These are phyloP conservation scores for Ascochyta fabae DNA, from an alignment of 2,329 filamentous ascomycete genomes.

Conservation along the genomic window DNA sequence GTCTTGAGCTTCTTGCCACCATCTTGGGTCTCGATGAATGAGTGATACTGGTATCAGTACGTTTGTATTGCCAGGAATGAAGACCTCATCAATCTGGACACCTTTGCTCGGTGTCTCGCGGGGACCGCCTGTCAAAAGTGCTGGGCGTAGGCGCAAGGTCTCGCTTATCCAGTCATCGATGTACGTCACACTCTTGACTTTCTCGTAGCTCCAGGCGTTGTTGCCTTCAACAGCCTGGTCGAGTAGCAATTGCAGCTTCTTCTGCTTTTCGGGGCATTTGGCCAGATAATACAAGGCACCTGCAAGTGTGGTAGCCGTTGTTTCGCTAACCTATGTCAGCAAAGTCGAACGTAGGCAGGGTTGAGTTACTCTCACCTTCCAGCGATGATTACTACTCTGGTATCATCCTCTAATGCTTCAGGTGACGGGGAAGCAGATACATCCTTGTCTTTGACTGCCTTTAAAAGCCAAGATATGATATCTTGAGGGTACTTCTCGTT, in stretches of 20 bases:
- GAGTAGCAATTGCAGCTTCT: conserved; percentile 39
- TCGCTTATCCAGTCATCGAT: conserved; percentile 42
- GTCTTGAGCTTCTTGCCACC: conserved; percentile 16
- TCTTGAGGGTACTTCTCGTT: conserved; percentile 41
- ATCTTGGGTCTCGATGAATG: conserved; percentile 36
- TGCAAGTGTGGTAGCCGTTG: conserved; percentile 40
- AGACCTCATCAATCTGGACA: conserved; percentile 29
- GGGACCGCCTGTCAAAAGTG: conserved; percentile 41
- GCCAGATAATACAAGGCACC: conserved; percentile 38
- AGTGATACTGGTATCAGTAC: conserved; percentile 16
- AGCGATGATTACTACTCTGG: conserved; percentile 44
- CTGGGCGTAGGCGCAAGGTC: conserved; percentile 48
- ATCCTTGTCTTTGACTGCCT: conserved; percentile 48
- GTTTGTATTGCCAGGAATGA: conserved; percentile 23
- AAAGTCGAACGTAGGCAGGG: background rate
- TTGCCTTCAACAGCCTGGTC: conserved; percentile 30
- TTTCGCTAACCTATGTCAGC: conserved; percentile 37
- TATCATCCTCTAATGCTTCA: conserved; percentile 43
- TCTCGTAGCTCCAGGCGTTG: conserved; percentile 39
- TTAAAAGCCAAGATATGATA: conserved; percentile 51
- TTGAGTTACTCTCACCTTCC: conserved; percentile 27
- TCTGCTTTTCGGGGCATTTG: conserved; percentile 33
- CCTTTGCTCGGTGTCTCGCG: conserved; percentile 47
- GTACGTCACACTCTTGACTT: conserved; percentile 31
- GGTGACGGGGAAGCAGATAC: conserved; percentile 41